A percentile compares a stretch with the other conserved stretches of the same genome.
phyloP scores from a whole-genome alignment of 345 rosid genomes.

The Schrenkiella parvula region DNA sequence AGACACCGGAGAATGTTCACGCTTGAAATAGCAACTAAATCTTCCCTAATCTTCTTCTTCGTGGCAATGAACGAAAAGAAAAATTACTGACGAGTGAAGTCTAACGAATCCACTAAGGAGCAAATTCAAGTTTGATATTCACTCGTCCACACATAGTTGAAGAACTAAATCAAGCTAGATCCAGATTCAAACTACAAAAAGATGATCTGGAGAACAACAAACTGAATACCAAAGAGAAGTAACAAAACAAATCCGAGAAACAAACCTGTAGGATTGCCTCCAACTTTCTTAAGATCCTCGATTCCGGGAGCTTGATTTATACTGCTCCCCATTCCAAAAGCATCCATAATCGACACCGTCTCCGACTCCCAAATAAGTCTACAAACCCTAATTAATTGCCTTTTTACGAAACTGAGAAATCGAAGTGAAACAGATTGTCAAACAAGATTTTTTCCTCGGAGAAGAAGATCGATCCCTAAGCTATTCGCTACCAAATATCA shows the following conservation, averaged over 20 bases:
- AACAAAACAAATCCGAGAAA: constrained; percentile 16
- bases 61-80: background rate
- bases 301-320: constrained; percentile 33
- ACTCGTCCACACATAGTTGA: background rate
- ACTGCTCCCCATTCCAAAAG: constrained; percentile 40
- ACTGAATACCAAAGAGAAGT: background rate
- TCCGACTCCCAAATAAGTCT: background rate
- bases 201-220: background rate
- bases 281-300: constrained; percentile 44
- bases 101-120: background rate
- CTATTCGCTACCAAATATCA: constrained; percentile 1
- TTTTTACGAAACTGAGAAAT: background rate
- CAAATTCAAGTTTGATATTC: constrained; percentile 1
- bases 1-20: background rate
- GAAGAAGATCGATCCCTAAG: background rate
- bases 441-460: background rate
- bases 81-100: background rate
- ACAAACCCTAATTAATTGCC: constrained; percentile 9
- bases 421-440: background rate
- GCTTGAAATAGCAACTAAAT: background rate
- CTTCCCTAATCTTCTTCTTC: background rate
- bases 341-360: constrained; percentile 48
- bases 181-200: constrained; percentile 1
- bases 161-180: constrained; percentile 7
- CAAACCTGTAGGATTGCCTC: constrained; percentile 54